Percentiles rank a stretch among this genome's conserved stretches.
These are phyloP conservation scores for Elsinoe batatas DNA, from an alignment of 2,329 filamentous ascomycete species.

Conservation along the genomic window DNA sequence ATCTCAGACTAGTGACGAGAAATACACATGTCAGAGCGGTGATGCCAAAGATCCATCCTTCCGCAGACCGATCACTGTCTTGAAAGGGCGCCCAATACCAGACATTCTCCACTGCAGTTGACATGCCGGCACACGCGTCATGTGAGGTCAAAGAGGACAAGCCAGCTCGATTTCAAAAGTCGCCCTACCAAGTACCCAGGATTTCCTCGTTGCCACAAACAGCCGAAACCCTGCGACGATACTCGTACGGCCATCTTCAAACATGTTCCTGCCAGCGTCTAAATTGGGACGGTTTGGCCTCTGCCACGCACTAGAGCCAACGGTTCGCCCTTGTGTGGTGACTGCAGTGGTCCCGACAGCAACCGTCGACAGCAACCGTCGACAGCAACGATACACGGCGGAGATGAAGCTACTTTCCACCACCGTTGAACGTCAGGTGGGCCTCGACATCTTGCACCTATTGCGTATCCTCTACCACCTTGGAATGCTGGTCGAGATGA, in stretches of 20 bases:
- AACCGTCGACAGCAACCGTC: not conserved
- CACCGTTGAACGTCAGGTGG: not conserved
- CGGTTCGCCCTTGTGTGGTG: not conserved
- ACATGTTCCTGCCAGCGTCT: not conserved
- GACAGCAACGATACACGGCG: no score
- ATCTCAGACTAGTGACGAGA: conserved; percentile 1
- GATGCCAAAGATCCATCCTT: conserved; percentile 11
- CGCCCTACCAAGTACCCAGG: not conserved
- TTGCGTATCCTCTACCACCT: not conserved
- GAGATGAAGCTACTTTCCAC: conserved; percentile 3
- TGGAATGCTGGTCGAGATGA: not conserved
- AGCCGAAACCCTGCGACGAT: not conserved
- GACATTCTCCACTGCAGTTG: not conserved
- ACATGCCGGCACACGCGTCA: not conserved
- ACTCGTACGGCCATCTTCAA: not conserved
- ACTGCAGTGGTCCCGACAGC: not conserved
- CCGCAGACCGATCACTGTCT: not conserved
- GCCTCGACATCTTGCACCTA: not conserved
- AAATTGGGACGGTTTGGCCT: no score
- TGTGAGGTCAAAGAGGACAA: not conserved
- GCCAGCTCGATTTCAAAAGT: not conserved
- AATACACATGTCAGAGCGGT: not conserved
- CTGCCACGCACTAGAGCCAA: not conserved
- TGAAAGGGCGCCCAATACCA: conserved; percentile 12
- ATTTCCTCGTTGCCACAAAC: not conserved